Percentiles rank a stretch among this genome's conserved stretches.
These are phyloP conservation scores for Macaranga tanarius DNA, from an alignment of 441 rosid species.

Conservation along the genomic window DNA sequence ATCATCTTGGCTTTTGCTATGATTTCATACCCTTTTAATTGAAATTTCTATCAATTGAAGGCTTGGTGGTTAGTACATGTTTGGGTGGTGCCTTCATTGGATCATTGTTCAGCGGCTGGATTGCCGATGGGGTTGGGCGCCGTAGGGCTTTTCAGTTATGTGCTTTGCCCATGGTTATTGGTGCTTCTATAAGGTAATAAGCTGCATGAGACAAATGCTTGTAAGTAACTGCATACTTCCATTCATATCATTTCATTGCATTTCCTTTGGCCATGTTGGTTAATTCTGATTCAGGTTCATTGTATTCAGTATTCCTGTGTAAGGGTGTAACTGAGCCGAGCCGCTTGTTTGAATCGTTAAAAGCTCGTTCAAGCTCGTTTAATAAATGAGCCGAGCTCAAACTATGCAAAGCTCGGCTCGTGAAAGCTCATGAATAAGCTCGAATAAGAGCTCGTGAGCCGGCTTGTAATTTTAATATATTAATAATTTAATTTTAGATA, in stretches of 20 bases:
- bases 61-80: slow-evolving; percentile 92
- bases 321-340: no score
- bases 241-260: slow-evolving; percentile 1
- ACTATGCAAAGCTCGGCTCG: no score
- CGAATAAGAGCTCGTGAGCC: no score
- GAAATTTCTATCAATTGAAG: slow-evolving; percentile 41
- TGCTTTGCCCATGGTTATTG: slow-evolving; percentile 86
- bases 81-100: slow-evolving; percentile 95
- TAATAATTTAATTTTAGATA: no score
- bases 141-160: slow-evolving; percentile 88
- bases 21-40: slow-evolving; percentile 1
- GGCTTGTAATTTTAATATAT: no score
- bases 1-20: neutral
- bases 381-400: no score
- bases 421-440: no score
- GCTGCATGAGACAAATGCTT: slow-evolving; percentile 23
- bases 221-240: slow-evolving; percentile 4
- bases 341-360: no score
- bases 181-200: slow-evolving; percentile 76
- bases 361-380: no score
- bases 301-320: no score
- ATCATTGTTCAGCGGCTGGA: slow-evolving; percentile 83
- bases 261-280: neutral
- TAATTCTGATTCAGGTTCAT: neutral
- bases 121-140: slow-evolving; percentile 90